These are phyloP conservation scores for Oldenlandia corymbosa DNA, from an alignment of 257 asterid genomes.

Conservation along the genomic window DNA sequence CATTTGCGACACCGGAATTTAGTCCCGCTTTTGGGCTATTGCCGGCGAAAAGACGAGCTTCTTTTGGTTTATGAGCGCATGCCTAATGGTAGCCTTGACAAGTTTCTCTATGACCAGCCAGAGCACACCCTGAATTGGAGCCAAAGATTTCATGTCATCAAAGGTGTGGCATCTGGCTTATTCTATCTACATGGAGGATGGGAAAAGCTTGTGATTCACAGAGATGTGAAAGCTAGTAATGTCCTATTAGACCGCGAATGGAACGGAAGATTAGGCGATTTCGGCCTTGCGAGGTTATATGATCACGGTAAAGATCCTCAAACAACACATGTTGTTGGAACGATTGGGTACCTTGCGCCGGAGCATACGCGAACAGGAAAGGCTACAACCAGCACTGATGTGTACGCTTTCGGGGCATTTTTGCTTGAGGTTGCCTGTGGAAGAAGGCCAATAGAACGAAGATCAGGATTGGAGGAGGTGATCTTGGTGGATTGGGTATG, in stretches of 20 bases:
- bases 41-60: conserved; percentile 56
- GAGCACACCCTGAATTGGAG: conserved; percentile 40
- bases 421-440: conserved; percentile 64
- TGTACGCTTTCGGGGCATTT: conserved; percentile 52
- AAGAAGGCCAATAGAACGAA: conserved; percentile 53
- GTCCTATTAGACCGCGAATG: conserved; percentile 45
- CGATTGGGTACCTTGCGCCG: conserved; percentile 61
- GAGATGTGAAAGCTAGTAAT: conserved; percentile 62
- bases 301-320: conserved; percentile 57
- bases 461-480: conserved; percentile 17
- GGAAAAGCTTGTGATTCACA: conserved; percentile 55
- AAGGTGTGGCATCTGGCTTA: conserved; percentile 67
- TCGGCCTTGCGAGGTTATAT: conserved; percentile 51
- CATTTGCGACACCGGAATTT: conserved; percentile 59
- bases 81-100: conserved; percentile 73
- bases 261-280: conserved; percentile 48
- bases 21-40: conserved; percentile 71
- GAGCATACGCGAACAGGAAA: conserved; percentile 51
- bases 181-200: conserved; percentile 65
- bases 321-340: conserved; percentile 52
- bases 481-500: conserved; percentile 53
- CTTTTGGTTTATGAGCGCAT: conserved; percentile 62
- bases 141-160: conserved; percentile 55
- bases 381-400: conserved; percentile 47
- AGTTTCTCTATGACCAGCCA: conserved; percentile 41